These are phyloP conservation scores for Kalanchoe fedtschenkoi DNA, from an alignment of 164 flowering plant species.

Conservation along the genomic window DNA sequence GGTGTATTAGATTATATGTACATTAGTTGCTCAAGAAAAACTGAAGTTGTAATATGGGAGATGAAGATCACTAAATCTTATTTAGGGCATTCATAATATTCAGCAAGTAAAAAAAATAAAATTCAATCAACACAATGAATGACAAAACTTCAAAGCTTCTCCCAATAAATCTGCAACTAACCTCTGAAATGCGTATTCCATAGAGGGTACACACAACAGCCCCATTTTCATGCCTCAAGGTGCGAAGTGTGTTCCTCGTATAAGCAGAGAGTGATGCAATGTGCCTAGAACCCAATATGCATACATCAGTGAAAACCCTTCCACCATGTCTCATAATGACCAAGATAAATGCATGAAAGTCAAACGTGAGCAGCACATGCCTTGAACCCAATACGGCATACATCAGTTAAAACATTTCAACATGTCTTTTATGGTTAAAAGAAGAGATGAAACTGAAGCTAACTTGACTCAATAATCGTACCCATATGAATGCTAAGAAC, in stretches of 20 bases:
- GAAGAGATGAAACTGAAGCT: background rate
- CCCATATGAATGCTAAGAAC: too few species aligned
- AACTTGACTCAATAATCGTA: background rate
- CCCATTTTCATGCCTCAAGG: slow-evolving; percentile 66
- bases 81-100: too few species aligned
- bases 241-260: slow-evolving; percentile 39
- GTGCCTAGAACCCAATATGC: slow-evolving; percentile 39
- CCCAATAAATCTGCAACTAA: slow-evolving; percentile 12
- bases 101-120: background rate
- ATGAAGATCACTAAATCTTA: too few species aligned
- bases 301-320: background rate
- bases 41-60: too few species aligned
- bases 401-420: background rate
- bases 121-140: background rate
- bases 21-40: too few species aligned
- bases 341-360: background rate
- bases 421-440: background rate
- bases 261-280: slow-evolving; percentile 45
- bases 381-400: slow-evolving; percentile 23
- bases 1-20: background rate
- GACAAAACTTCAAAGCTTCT: background rate
- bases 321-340: background rate
- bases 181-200: slow-evolving; percentile 46
- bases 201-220: slow-evolving; percentile 47
- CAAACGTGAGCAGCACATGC: slow-evolving; percentile 22